Conservation (phyloP, 2,329 filamentous ascomycete species). For the Trichoderma sp. region DNA sequence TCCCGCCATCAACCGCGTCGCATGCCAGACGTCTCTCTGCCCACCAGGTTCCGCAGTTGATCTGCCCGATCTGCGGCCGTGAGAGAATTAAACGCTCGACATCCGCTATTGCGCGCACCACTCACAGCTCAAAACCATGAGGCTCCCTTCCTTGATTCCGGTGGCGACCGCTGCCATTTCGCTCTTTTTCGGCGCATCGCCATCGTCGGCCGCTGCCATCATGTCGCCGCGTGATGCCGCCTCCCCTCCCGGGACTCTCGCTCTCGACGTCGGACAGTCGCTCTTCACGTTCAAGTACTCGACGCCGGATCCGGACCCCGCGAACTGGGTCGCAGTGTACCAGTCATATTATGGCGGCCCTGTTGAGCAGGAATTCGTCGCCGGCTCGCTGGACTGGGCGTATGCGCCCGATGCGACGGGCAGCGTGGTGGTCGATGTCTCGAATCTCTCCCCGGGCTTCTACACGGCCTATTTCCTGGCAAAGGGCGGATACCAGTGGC, state of each 20-base stretch:
- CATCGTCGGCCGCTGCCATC: constrained; percentile 19
- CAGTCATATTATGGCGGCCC: constrained; percentile 39
- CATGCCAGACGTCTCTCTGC: background rate
- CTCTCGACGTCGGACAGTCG: constrained; percentile 21
- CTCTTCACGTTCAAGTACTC: constrained; percentile 41
- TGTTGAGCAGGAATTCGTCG: constrained; percentile 35
- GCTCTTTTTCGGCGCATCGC: constrained; percentile 12
- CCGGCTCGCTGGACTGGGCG: constrained; percentile 38
- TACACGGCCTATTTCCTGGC: constrained; percentile 44
- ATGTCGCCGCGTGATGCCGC: constrained; percentile 2
- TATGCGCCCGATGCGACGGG: constrained; percentile 37
- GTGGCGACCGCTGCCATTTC: constrained; percentile 9
- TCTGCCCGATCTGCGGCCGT: constrained; percentile 21
- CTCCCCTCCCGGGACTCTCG: constrained; percentile 22
- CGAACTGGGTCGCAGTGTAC: constrained; percentile 46
- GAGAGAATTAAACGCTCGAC: constrained; percentile 9
- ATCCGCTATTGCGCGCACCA: background rate
- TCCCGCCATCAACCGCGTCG: background rate
- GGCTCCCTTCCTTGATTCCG: constrained; percentile 19
- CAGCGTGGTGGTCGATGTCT: constrained; percentile 32
- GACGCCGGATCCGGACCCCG: constrained; percentile 32
- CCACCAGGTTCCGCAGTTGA: background rate
- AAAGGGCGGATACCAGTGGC: constrained; percentile 40
- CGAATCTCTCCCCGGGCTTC: constrained; percentile 33
- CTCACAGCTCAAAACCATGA: constrained; percentile 3